Evolutionary conservation across 495 filamentous ascomycete genomes (phyloP).

Genomic region (Aspergillus biplanus): DNA sequence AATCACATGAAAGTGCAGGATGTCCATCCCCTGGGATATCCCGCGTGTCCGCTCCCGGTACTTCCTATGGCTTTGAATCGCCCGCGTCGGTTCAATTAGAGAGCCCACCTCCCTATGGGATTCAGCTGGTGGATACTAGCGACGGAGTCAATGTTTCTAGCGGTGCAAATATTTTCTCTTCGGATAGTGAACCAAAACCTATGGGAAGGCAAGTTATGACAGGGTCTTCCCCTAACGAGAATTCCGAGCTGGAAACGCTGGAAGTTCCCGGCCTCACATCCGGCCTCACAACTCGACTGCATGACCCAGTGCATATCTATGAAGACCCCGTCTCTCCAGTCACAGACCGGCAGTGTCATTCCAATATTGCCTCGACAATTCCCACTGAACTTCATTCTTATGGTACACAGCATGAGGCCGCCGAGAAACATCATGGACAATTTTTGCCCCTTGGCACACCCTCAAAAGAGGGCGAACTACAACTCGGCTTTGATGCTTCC

Average conservation of each 20-base stretch:
- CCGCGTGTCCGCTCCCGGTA: slow-evolving; percentile 50
- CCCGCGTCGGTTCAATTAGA: slow-evolving; percentile 31
- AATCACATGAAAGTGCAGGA: slow-evolving; percentile 31
- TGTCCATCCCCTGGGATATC: neutral
- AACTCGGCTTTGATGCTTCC: neutral
- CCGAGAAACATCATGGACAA: neutral
- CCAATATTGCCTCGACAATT: neutral
- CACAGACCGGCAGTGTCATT: neutral
- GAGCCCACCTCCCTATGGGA: slow-evolving; percentile 30
- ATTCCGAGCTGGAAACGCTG: neutral
- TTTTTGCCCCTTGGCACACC: neutral
- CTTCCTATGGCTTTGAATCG: slow-evolving; percentile 64
- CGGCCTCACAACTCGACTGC: neutral
- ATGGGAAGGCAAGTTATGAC: neutral
- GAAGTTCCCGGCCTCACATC: neutral
- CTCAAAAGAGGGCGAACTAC: neutral
- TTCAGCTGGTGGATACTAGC: slow-evolving; percentile 21
- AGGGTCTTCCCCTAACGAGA: neutral
- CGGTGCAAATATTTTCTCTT: slow-evolving; percentile 1
- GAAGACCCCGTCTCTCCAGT: slow-evolving; percentile 41
- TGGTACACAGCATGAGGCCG: neutral
- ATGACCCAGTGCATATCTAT: slow-evolving; percentile 38
- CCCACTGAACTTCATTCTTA: neutral
- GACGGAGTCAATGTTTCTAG: slow-evolving; percentile 9
- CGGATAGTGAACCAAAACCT: neutral